These are phyloP conservation scores for Crithidia thermophila DNA, from an alignment of 208 protist genomes.

Conservation along the genomic window DNA sequence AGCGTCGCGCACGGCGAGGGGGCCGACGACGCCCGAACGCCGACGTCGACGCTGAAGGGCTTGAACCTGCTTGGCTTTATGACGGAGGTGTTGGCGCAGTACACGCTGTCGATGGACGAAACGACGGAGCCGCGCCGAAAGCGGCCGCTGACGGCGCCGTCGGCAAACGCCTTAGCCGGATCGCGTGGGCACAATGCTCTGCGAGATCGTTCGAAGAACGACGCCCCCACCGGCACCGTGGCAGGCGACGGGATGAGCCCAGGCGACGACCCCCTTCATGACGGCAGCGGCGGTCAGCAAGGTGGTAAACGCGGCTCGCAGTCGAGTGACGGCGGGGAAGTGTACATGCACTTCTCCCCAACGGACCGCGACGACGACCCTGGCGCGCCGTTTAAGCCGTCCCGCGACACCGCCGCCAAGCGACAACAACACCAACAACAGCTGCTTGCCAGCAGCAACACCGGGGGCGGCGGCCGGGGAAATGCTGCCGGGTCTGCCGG, in stretches of 20 bases:
- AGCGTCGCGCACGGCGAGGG: background rate
- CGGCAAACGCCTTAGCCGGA: conserved; percentile 1
- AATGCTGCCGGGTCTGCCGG: background rate
- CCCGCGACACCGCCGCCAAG: background rate
- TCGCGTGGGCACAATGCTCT: too few relatives aligned
- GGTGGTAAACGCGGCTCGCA: too few relatives aligned
- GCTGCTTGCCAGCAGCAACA: background rate
- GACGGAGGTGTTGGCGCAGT: conserved; percentile 47
- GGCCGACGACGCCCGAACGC: background rate
- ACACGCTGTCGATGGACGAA: conserved; percentile 12
- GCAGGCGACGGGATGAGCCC: too few relatives aligned
- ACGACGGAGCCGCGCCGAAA: background rate
- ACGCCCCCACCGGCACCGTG: background rate
- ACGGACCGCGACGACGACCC: too few relatives aligned
- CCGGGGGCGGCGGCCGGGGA: background rate
- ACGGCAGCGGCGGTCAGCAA: too few relatives aligned
- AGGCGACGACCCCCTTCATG: too few relatives aligned
- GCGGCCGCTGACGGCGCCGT: conserved; percentile 20
- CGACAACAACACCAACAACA: background rate
- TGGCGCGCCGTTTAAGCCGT: too few relatives aligned
- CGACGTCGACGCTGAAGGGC: background rate
- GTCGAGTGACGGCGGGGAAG: too few relatives aligned
- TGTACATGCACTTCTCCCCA: too few relatives aligned
- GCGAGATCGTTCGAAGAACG: too few relatives aligned
- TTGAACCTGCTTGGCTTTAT: conserved; percentile 83